These are phyloP conservation scores for Marvania coccoides DNA, from an alignment of 139 green algal genomes.

Conservation along the genomic window DNA sequence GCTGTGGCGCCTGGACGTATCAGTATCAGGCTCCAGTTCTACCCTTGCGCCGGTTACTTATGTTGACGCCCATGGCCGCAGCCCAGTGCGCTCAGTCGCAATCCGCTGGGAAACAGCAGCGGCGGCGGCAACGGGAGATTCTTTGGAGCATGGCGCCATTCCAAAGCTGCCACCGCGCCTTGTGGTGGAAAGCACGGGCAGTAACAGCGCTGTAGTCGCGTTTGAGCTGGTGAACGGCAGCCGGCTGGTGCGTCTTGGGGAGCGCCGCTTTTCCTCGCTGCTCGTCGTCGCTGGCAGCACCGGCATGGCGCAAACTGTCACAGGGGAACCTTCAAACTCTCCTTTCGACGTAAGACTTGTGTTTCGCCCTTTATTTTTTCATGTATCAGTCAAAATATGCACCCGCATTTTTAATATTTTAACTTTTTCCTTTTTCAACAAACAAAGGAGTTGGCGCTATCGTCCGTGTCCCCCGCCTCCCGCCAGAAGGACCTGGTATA, in stretches of 20 bases:
- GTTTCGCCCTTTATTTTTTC: too few species aligned
- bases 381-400: too few species aligned
- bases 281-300: too few species aligned
- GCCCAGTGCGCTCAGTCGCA: neutral
- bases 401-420: too few species aligned
- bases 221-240: neutral
- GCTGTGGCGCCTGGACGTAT: neutral
- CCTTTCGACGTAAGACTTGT: too few species aligned
- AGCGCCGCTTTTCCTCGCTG: neutral
- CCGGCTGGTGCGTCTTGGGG: neutral
- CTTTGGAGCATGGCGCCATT: neutral
- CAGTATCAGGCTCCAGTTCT: neutral
- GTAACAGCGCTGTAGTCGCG: neutral
- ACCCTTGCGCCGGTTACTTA: neutral
- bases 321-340: too few species aligned
- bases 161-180: too few species aligned
- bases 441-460: too few species aligned
- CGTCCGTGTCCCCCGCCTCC: neutral
- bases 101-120: neutral
- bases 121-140: neutral
- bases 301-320: too few species aligned
- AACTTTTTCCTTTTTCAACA: too few species aligned
- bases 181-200: neutral
- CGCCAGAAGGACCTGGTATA: constrained; percentile 1
- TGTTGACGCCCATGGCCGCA: neutral